These are phyloP conservation scores for Tetradesmus obliquus DNA, from an alignment of 139 green algal genomes.

Conservation along the genomic window DNA sequence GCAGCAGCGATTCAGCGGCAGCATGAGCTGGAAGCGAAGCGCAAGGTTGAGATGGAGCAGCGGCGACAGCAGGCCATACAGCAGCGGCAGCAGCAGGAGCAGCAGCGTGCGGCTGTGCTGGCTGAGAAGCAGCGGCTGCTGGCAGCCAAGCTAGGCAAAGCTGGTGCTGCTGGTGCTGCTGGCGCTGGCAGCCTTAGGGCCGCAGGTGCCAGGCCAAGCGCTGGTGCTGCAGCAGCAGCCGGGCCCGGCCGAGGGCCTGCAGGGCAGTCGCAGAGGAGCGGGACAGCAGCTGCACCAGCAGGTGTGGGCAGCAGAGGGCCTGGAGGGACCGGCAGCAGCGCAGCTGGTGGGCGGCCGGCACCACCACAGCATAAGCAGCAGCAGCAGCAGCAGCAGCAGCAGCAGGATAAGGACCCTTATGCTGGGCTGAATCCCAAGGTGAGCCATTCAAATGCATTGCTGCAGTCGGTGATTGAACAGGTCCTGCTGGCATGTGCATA, in stretches of 20 bases:
- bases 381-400: conserved; percentile 43
- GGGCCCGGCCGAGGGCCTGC: conserved; percentile 24
- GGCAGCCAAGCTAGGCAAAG: not conserved
- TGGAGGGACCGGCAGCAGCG: not conserved
- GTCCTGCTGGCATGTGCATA: not conserved
- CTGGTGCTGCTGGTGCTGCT: not conserved
- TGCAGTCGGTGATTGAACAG: not conserved
- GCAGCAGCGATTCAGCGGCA: conserved; percentile 25
- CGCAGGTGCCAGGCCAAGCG: not conserved
- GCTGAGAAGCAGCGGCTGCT: conserved; percentile 20
- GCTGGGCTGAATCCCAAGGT: conserved; percentile 37
- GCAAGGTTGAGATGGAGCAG: not conserved
- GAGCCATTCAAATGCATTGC: not conserved
- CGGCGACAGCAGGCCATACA: not conserved
- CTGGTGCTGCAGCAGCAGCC: not conserved
- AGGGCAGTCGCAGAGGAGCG: not conserved
- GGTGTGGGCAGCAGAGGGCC: not conserved
- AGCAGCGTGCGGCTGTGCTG: not conserved
- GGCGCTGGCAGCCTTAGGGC: not conserved
- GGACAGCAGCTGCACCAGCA: not conserved
- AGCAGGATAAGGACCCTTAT: conserved; percentile 36
- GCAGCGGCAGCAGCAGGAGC: not conserved
- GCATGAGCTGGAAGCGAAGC: conserved; percentile 17
- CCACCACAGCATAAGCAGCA: not conserved
- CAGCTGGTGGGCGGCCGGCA: not conserved